Percentiles rank a stretch among this genome's conserved stretches.
Evolutionary conservation across 139 green algal genomes (phyloP).

Genomic region (Bryopsis sp.): DNA sequence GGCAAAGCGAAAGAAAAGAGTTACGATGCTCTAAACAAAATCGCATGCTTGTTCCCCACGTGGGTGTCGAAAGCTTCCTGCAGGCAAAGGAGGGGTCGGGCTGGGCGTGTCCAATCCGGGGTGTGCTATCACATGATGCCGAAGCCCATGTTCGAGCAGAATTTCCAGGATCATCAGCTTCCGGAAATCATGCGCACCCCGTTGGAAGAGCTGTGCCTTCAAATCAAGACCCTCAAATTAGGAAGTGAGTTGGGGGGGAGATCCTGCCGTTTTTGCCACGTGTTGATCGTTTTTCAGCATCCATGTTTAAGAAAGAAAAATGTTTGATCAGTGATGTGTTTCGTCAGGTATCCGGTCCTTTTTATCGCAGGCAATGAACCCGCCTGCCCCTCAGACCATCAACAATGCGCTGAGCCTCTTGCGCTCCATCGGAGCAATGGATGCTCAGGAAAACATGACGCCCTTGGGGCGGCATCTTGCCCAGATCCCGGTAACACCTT

Average conservation of each 20-base stretch:
- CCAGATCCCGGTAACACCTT: slow-evolving; percentile 61
- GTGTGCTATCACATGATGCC: slow-evolving; percentile 7
- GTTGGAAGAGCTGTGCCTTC: slow-evolving; percentile 87
- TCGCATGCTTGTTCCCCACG: slow-evolving; percentile 18
- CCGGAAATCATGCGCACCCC: slow-evolving; percentile 85
- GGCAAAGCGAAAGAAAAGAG: slow-evolving; percentile 67
- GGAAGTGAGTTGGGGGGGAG: too few relatives aligned
- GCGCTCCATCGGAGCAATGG: slow-evolving; percentile 43
- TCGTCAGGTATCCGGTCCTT: slow-evolving; percentile 9
- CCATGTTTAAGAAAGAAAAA: too few relatives aligned
- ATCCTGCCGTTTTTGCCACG: too few relatives aligned
- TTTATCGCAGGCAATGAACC: slow-evolving; percentile 1
- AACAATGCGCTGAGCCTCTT: slow-evolving; percentile 4
- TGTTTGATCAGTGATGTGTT: too few relatives aligned
- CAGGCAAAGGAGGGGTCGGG: slow-evolving; percentile 56
- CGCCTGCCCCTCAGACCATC: slow-evolving; percentile 7
- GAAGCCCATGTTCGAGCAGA: neutral
- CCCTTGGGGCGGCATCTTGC: slow-evolving; percentile 71
- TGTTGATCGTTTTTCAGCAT: too few relatives aligned
- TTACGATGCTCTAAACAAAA: slow-evolving; percentile 24
- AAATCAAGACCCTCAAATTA: slow-evolving; percentile 28
- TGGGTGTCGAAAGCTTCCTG: slow-evolving; percentile 31
- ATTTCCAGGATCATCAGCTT: slow-evolving; percentile 14
- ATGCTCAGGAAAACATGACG: slow-evolving; percentile 50
- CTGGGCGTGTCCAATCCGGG: slow-evolving; percentile 48